These are phyloP conservation scores for Thelonectria rubi DNA, from an alignment of 2,329 filamentous ascomycete genomes.

Conservation along the genomic window DNA sequence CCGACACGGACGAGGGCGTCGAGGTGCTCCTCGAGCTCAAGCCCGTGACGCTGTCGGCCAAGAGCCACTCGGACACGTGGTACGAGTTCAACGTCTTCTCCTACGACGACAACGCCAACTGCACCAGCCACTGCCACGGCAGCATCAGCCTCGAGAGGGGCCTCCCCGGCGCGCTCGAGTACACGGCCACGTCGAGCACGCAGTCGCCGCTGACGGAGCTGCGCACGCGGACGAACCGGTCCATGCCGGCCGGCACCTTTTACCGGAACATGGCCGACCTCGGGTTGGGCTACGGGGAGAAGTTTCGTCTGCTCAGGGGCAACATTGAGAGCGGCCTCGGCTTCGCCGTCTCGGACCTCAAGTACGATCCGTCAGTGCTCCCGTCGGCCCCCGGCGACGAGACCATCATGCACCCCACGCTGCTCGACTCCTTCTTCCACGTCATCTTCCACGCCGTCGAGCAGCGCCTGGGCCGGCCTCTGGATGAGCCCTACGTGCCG, in stretches of 20 bases:
- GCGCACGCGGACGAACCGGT: constrained; percentile 36
- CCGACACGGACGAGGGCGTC: constrained; percentile 35
- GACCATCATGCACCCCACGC: constrained; percentile 37
- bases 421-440: constrained; percentile 41
- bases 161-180: constrained; percentile 25
- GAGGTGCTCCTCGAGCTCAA: constrained; percentile 39
- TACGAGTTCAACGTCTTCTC: constrained; percentile 41
- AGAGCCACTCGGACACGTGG: constrained; percentile 37
- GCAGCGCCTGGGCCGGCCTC: constrained; percentile 32
- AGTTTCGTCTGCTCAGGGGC: constrained; percentile 36
- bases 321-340: constrained; percentile 38
- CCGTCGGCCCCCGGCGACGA: constrained; percentile 34
- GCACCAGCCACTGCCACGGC: constrained; percentile 39
- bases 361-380: constrained; percentile 32
- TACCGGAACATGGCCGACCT: constrained; percentile 38
- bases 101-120: constrained; percentile 38
- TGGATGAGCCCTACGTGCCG: constrained; percentile 40
- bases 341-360: constrained; percentile 31
- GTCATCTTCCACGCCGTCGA: constrained; percentile 40
- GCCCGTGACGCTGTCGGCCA: constrained; percentile 31
- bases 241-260: constrained; percentile 30
- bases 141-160: constrained; percentile 32
- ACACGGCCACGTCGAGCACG: constrained; percentile 22
- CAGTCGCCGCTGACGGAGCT: constrained; percentile 22
- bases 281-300: constrained; percentile 37